Evolutionary conservation across 2,329 filamentous ascomycete genomes (phyloP).

Genomic region (Apiospora pterosperma): DNA sequence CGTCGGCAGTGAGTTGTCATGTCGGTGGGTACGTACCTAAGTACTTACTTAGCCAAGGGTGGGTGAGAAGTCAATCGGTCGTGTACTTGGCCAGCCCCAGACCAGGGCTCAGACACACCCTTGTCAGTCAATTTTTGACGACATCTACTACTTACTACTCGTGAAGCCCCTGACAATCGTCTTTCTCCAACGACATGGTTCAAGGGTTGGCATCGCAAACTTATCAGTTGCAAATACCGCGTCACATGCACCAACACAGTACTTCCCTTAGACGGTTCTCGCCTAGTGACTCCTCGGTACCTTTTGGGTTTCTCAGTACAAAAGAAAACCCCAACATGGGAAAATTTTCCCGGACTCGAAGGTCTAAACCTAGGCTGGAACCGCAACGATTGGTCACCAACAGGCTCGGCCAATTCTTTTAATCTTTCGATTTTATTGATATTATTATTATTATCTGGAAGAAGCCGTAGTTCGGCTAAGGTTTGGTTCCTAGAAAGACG

Average conservation of each 20-base stretch:
- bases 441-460: neutral
- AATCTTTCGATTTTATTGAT: too few relatives aligned
- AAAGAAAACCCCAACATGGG: neutral
- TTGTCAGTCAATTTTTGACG: constrained; percentile 20
- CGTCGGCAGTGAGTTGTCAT: constrained; percentile 1
- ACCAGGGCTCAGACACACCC: constrained; percentile 22
- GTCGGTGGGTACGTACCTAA: neutral
- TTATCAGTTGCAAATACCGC: constrained; percentile 5
- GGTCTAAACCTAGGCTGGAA: constrained; percentile 8
- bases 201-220: constrained; percentile 29
- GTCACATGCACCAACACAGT: neutral
- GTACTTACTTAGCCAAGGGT: too few relatives aligned
- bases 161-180: constrained; percentile 4
- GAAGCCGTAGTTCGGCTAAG: neutral
- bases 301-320: neutral
- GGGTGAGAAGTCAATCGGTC: neutral
- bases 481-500: neutral
- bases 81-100: constrained; percentile 16
- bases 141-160: constrained; percentile 10
- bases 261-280: constrained; percentile 15
- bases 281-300: constrained; percentile 5
- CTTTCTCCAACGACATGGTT: constrained; percentile 35
- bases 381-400: constrained; percentile 14
- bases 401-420: neutral
- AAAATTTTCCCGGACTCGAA: constrained; percentile 13